phyloP scores from a whole-genome alignment of 1,284 basidiomycete species.

The Flammula alnicola region DNA sequence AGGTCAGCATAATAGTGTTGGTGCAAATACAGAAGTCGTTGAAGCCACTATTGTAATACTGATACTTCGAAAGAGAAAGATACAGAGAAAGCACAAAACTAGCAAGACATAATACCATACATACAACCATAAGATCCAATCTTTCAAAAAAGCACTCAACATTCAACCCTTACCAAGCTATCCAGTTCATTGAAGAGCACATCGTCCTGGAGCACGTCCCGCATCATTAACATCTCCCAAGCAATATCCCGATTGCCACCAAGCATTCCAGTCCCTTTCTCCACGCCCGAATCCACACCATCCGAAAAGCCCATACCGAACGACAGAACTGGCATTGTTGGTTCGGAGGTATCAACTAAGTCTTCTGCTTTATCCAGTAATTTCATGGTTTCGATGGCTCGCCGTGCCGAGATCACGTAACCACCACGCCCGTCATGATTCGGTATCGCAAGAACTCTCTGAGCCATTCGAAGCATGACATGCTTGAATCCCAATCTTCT shows the following conservation, averaged over 20 bases:
- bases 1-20: neutral
- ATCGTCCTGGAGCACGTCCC: conserved; percentile 62
- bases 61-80: neutral
- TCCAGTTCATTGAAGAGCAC: conserved; percentile 77
- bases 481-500: conserved; percentile 61
- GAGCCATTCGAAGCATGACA: conserved; percentile 69
- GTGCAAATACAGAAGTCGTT: neutral
- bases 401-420: conserved; percentile 70
- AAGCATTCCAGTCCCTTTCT: conserved; percentile 76
- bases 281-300: conserved; percentile 63
- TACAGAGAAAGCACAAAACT: conserved; percentile 16
- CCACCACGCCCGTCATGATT: conserved; percentile 53
- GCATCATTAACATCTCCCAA: conserved; percentile 68
- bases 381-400: conserved; percentile 85
- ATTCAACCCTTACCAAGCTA: conserved; percentile 72
- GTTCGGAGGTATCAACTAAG: conserved; percentile 68
- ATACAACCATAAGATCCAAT: conserved; percentile 28
- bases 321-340: conserved; percentile 57
- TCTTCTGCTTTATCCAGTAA: conserved; percentile 83
- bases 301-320: conserved; percentile 83
- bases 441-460: conserved; percentile 56
- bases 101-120: conserved; percentile 32
- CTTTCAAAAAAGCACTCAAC: conserved; percentile 16
- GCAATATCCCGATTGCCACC: conserved; percentile 74
- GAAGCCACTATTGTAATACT: neutral